Base-by-base conservation (phyloP, 2,329 filamentous ascomycete genomes). In the Hypoxylon sp. region DNA sequence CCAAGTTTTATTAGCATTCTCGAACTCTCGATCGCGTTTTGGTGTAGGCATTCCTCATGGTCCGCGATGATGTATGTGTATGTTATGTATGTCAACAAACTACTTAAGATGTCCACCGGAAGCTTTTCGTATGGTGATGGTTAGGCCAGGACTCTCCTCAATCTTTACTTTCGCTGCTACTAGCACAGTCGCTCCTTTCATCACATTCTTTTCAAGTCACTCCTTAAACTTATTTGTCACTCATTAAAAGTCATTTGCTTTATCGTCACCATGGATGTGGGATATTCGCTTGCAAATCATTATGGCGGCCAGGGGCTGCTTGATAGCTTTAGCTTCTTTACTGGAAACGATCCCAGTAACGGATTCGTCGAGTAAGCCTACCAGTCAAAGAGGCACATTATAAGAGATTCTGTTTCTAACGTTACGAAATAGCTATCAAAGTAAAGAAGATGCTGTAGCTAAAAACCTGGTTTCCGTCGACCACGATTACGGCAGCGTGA, bases 321-420 rank as follows among this genome's bases (percentile, higher is more conserved):
- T 19, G 57, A 67, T 31, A 71, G 71, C 50, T 83, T 83, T 66
- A 73, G 71, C 57, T 83, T 80, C 68, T 74, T 76, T 52, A 74
- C 76, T 11, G 73, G 71, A 1, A 40, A 57, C 3, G 88, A 91
- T 62, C 85, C 81, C 1, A 90, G 82, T 7, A 70, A 84, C 56
- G 88, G 88, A 32, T 89, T 81, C 62, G 88, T 91, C 17, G 71
- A 77, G 66, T 91, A 83, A 67, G 79, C 79, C 37, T 65, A 70
- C n/a, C 1, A 26, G 5, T 23, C 7, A 16, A 42, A 17, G 12
- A 26, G 12, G 26, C 25, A 31, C 40, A 5, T 7, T 9, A 23
- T 26, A 19, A 31, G n/a, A 2, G 5, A 38, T 7, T 9, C 7
- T 5, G 34, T 36, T 20, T 43, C 49, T 59, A 19, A 57, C n/a